Conservation (phyloP, 2,329 filamentous ascomycete species). For the Microdochium paspali region DNA sequence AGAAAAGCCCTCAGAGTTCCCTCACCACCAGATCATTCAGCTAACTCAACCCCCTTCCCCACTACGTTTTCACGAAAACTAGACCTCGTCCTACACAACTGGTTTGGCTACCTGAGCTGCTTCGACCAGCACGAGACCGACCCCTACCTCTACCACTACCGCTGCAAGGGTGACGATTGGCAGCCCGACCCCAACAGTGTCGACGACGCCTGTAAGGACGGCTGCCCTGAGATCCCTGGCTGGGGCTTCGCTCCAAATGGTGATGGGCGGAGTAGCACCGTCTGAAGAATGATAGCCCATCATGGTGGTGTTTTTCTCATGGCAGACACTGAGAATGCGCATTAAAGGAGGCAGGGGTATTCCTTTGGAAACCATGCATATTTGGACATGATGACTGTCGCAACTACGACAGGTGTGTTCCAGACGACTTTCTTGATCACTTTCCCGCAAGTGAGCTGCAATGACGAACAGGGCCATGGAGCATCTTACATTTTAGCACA, state of each 20-base stretch:
- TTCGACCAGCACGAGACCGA: conserved; percentile 2
- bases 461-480: too few species aligned
- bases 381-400: too few species aligned
- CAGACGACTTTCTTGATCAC: too few species aligned
- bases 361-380: too few species aligned
- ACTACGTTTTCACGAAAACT: neutral
- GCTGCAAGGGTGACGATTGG: conserved; percentile 1
- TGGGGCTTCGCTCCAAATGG: neutral
- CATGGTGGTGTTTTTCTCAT: too few species aligned
- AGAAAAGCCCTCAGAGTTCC: neutral
- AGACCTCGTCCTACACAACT: conserved; percentile 3
- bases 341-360: too few species aligned
- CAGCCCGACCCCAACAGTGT: conserved; percentile 1
- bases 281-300: too few species aligned
- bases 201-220: neutral
- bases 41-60: neutral
- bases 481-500: too few species aligned
- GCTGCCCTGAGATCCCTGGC: neutral
- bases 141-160: neutral
- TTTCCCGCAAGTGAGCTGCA: too few species aligned
- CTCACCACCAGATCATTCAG: neutral
- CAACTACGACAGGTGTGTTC: too few species aligned
- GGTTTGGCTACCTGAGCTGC: conserved; percentile 4
- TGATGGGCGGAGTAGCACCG: neutral
- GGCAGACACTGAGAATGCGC: too few species aligned